phyloP scores from a whole-genome alignment of 2,329 filamentous ascomycete genomes.

The Penicillium vulpinum region DNA sequence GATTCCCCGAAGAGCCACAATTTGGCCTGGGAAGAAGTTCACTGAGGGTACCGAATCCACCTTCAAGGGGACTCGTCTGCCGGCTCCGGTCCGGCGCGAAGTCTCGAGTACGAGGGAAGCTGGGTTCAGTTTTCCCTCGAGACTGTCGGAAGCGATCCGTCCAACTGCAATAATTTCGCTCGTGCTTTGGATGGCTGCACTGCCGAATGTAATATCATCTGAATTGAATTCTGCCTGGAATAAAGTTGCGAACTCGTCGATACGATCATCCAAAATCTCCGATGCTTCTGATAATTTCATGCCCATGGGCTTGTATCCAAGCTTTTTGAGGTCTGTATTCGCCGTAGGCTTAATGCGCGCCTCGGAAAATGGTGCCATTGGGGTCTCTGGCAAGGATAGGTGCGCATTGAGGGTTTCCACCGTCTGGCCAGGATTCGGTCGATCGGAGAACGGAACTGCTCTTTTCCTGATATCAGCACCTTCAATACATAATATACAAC shows the following conservation, averaged over 20 bases:
- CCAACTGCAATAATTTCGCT: constrained; percentile 87
- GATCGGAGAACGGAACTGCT: constrained; percentile 69
- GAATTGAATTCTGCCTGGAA: constrained; percentile 73
- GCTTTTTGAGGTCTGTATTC: constrained; percentile 85
- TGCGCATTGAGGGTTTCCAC: constrained; percentile 81
- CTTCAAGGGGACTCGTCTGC: constrained; percentile 76
- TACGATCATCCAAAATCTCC: constrained; percentile 90
- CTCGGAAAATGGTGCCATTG: constrained; percentile 70
- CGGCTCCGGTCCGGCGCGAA: constrained; percentile 78
- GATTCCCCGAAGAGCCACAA: constrained; percentile 81
- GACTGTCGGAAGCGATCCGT: constrained; percentile 81
- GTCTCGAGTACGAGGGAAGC: constrained; percentile 87
- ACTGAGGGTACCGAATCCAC: constrained; percentile 68
- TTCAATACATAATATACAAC: not conserved
- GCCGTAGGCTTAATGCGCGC: constrained; percentile 80
- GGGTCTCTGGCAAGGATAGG: constrained; percentile 65
- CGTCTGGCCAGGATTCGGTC: constrained; percentile 76
- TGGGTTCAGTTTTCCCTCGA: constrained; percentile 81
- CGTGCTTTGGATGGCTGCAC: constrained; percentile 79
- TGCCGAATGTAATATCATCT: constrained; percentile 80
- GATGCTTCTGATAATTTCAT: constrained; percentile 94
- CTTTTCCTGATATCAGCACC: constrained; percentile 37
- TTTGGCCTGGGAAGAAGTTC: constrained; percentile 92
- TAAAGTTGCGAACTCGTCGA: constrained; percentile 80
- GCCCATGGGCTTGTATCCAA: constrained; percentile 85